A percentile compares a stretch with the other conserved stretches of the same genome.
These are phyloP conservation scores for Stachybotrys chartarum DNA, from an alignment of 2,329 filamentous ascomycete species.

Conservation along the genomic window DNA sequence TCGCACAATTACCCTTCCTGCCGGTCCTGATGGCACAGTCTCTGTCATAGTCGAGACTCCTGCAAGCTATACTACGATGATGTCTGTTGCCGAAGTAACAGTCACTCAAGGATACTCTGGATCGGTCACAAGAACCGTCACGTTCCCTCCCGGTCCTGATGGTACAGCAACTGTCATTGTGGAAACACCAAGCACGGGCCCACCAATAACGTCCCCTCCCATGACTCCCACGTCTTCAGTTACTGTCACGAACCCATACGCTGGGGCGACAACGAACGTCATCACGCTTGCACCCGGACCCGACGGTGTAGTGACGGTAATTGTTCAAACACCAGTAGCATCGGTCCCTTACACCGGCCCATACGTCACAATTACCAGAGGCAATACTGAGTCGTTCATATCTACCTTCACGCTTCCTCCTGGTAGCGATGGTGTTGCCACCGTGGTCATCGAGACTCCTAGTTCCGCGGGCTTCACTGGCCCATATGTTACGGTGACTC, in stretches of 20 bases:
- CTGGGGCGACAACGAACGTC: not conserved
- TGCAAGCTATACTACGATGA: not conserved
- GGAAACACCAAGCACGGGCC: not conserved
- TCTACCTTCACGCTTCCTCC: constrained; percentile 1
- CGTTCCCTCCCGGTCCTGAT: constrained; percentile 2
- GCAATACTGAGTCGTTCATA: not conserved
- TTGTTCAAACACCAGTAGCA: not conserved
- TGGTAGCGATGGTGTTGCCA: constrained; percentile 4
- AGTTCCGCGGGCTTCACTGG: constrained; percentile 5
- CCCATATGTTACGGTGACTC: constrained; percentile 10
- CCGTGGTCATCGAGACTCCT: constrained; percentile 9
- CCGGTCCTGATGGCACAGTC: not conserved
- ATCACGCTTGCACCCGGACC: not conserved
- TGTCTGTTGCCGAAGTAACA: constrained; percentile 3
- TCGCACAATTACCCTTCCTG: constrained; percentile 1
- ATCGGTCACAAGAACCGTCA: not conserved
- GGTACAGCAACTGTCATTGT: constrained; percentile 1
- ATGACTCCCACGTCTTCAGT: not conserved
- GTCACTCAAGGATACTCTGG: constrained; percentile 1
- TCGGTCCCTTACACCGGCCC: not conserved
- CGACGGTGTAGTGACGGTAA: not conserved
- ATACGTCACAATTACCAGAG: not conserved
- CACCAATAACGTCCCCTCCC: not conserved
- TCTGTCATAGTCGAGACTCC: constrained; percentile 5
- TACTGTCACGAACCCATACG: not conserved